Conservation (phyloP, 129 eudicot genomes). For the Saposhnikovia divaricata region DNA sequence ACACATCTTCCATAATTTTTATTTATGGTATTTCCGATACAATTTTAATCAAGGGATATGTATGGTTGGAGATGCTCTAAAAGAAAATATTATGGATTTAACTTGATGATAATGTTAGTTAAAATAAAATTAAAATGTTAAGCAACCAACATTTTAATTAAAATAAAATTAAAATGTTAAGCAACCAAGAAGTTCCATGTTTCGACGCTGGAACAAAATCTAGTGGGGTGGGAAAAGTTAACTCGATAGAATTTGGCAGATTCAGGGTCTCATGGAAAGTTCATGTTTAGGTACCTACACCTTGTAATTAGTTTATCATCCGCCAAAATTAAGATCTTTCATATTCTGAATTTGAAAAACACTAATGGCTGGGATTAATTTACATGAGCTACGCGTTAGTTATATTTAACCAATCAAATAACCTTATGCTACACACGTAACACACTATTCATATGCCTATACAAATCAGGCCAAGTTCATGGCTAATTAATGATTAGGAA, state of each 20-base stretch:
- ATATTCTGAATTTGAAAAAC: neutral
- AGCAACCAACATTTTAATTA: too few relatives aligned
- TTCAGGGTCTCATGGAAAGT: neutral
- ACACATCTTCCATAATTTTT: too few relatives aligned
- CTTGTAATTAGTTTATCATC: neutral
- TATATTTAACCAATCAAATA: neutral
- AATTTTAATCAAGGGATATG: too few relatives aligned
- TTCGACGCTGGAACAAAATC: neutral
- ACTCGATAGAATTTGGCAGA: neutral
- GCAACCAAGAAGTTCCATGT: neutral
- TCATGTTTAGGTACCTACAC: slow-evolving; percentile 6
- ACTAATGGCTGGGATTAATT: neutral
- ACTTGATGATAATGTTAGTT: too few relatives aligned
- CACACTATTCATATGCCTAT: neutral
- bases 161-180: too few relatives aligned
- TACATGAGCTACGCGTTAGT: neutral
- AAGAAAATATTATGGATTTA: too few relatives aligned
- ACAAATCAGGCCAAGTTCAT: neutral
- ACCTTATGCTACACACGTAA: neutral
- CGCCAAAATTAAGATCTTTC: neutral
- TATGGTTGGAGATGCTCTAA: too few relatives aligned
- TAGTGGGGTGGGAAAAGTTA: slow-evolving; percentile 16
- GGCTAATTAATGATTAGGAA: neutral
- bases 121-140: too few relatives aligned
- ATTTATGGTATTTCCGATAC: too few relatives aligned